Conservation (phyloP, 1,139 yeast genomes). For the Arxiozyma heterogenica region DNA sequence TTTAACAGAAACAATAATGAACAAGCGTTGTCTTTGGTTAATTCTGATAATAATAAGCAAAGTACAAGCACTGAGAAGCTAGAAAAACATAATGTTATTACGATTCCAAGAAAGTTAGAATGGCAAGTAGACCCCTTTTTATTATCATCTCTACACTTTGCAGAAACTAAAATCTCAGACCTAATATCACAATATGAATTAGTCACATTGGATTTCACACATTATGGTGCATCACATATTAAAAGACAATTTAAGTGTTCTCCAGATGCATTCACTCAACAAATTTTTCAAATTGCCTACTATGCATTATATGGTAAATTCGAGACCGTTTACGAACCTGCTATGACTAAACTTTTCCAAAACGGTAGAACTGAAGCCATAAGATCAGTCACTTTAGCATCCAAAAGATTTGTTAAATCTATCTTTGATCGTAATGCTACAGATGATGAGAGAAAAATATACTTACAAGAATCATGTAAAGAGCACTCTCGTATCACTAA, state of each 20-base stretch:
- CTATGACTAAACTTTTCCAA: constrained; percentile 79
- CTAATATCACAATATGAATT: constrained; percentile 85
- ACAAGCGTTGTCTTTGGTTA: background rate
- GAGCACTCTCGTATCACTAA: constrained; percentile 63
- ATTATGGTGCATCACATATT: constrained; percentile 68
- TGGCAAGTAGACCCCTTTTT: constrained; percentile 79
- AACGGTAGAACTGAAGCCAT: constrained; percentile 94
- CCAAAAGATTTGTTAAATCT: constrained; percentile 73
- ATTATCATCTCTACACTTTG: constrained; percentile 74
- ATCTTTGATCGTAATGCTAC: constrained; percentile 64
- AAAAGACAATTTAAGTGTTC: constrained; percentile 72
- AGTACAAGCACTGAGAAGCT: background rate
- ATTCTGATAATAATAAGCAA: background rate
- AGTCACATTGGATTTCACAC: constrained; percentile 65
- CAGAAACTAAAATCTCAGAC: constrained; percentile 82
- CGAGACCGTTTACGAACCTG: constrained; percentile 92
- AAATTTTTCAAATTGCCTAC: constrained; percentile 90
- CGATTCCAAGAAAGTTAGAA: constrained; percentile 78
- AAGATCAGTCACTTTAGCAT: constrained; percentile 71
- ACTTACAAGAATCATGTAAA: constrained; percentile 57
- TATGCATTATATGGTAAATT: constrained; percentile 88
- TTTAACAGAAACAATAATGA: constrained; percentile 18
- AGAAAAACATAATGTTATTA: constrained; percentile 35
- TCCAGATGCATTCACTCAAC: constrained; percentile 91
- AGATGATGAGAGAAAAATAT: constrained; percentile 51